A percentile compares a stretch with the other conserved stretches of the same genome.
Conservation (phyloP, 1,139 yeast genomes). For the Lodderomyces parapsilosis region DNA sequence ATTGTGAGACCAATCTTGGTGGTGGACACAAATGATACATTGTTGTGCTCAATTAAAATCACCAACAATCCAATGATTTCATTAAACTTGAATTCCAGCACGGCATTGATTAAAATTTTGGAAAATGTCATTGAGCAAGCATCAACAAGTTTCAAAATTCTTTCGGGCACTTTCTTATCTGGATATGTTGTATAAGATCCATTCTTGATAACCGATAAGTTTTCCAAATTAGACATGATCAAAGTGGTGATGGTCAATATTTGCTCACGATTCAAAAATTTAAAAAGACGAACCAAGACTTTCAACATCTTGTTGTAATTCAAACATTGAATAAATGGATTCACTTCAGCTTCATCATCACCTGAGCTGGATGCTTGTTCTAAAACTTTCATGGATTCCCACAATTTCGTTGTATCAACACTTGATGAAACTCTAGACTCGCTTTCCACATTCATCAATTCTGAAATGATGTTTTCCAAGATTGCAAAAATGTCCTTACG, state of each 20-base stretch:
- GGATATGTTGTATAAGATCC: conserved; percentile 74
- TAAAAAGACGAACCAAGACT: conserved; percentile 83
- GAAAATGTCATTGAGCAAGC: conserved; percentile 79
- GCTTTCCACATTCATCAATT: conserved; percentile 79
- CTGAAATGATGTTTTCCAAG: conserved; percentile 77
- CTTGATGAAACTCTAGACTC: conserved; percentile 66
- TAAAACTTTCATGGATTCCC: conserved; percentile 76
- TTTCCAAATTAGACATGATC: conserved; percentile 78
- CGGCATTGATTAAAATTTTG: conserved; percentile 81
- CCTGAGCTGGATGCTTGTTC: conserved; percentile 49
- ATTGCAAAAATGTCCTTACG: conserved; percentile 49
- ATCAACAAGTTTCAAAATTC: conserved; percentile 65
- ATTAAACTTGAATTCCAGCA: conserved; percentile 78
- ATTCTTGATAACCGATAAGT: conserved; percentile 72
- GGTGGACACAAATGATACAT: conserved; percentile 70
- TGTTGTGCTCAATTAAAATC: conserved; percentile 69
- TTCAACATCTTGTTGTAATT: conserved; percentile 88
- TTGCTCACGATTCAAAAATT: conserved; percentile 76
- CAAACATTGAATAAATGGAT: conserved; percentile 83
- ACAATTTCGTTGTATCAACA: conserved; percentile 58
- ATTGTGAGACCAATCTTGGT: conserved; percentile 87
- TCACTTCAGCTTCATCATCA: conserved; percentile 47
- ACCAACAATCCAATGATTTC: conserved; percentile 83
- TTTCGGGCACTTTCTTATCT: conserved; percentile 51
- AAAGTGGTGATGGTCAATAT: conserved; percentile 76